Percentiles rank a stretch among this genome's conserved stretches.
Conservation (phyloP, 352 stramenopile species). For the Thalassiosira exigua region DNA sequence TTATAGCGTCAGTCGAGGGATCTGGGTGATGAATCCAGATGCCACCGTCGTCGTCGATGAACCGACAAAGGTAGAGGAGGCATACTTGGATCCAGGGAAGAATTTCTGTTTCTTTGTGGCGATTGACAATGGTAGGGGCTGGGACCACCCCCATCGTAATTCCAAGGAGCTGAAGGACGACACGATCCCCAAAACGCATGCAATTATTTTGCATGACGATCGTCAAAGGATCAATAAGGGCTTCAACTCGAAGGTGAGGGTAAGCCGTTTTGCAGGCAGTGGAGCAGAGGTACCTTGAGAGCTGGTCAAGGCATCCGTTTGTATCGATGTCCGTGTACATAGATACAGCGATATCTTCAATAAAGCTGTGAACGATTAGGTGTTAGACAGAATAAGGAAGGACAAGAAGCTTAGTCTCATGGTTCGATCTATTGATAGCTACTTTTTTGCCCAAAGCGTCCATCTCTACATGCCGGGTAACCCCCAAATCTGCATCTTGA, state of each 20-base stretch:
- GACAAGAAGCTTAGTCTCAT: too few relatives aligned
- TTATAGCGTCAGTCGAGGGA: neutral
- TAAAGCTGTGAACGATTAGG: too few relatives aligned
- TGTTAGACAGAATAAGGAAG: too few relatives aligned
- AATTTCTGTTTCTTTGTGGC: slow-evolving; percentile 8
- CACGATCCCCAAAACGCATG: slow-evolving; percentile 18
- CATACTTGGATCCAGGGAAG: too few relatives aligned
- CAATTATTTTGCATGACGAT: slow-evolving; percentile 45
- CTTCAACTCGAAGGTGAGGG: neutral
- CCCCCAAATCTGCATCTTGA: too few relatives aligned
- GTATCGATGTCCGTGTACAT: slow-evolving; percentile 38
- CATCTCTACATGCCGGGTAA: too few relatives aligned
- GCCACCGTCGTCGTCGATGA: slow-evolving; percentile 26
- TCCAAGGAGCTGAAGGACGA: slow-evolving; percentile 6
- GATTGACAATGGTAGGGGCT: slow-evolving; percentile 11
- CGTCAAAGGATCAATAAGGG: slow-evolving; percentile 15
- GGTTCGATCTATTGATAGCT: too few relatives aligned
- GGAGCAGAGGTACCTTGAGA: slow-evolving; percentile 2
- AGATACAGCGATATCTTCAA: too few relatives aligned
- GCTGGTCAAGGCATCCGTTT: neutral
- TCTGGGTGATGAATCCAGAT: slow-evolving; percentile 21
- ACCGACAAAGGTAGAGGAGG: neutral
- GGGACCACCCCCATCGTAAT: slow-evolving; percentile 26
- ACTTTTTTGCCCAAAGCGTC: too few relatives aligned
- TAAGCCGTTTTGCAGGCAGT: neutral